These are phyloP conservation scores for Pseudoscleropodium purum DNA, from an alignment of 225 moss, liverwort and hornwort species.

Conservation along the genomic window DNA sequence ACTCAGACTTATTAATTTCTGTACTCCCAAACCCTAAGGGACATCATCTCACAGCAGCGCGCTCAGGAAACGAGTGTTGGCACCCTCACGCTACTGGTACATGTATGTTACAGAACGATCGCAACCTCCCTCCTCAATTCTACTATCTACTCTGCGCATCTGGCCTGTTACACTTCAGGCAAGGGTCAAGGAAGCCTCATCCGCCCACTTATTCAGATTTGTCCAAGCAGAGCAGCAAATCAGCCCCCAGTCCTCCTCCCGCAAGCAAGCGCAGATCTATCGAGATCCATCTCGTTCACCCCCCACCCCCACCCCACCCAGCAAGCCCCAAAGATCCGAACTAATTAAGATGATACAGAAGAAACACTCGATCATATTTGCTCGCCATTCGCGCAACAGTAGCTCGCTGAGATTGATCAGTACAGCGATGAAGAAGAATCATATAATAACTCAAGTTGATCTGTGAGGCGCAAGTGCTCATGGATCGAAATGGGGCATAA, in stretches of 20 bases:
- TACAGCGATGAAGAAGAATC: not conserved
- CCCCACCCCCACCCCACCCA: not conserved
- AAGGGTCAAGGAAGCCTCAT: not conserved
- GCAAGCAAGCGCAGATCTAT: not conserved
- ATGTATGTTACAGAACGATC: slow-evolving; percentile 80
- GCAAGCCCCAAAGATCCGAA: slow-evolving; percentile 6
- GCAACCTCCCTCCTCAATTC: slow-evolving; percentile 28
- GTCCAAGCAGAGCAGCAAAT: not conserved
- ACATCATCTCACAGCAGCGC: slow-evolving; percentile 56
- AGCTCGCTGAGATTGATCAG: slow-evolving; percentile 3
- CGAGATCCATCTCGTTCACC: not conserved
- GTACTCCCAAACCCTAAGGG: slow-evolving; percentile 52
- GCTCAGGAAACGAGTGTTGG: slow-evolving; percentile 35
- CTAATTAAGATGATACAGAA: slow-evolving; percentile 39
- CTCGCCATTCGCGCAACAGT: slow-evolving; percentile 11
- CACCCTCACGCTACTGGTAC: slow-evolving; percentile 76
- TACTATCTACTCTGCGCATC: slow-evolving; percentile 20
- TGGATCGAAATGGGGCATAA: not conserved
- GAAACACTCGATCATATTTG: slow-evolving; percentile 7
- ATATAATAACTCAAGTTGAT: not conserved
- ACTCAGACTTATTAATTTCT: slow-evolving; percentile 46
- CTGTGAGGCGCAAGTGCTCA: not conserved
- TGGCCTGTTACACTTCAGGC: slow-evolving; percentile 9
- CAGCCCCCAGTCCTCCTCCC: not conserved
- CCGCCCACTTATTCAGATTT: not conserved